phyloP scores from a whole-genome alignment of 2,329 filamentous ascomycete genomes.

The Cercospora janseana region DNA sequence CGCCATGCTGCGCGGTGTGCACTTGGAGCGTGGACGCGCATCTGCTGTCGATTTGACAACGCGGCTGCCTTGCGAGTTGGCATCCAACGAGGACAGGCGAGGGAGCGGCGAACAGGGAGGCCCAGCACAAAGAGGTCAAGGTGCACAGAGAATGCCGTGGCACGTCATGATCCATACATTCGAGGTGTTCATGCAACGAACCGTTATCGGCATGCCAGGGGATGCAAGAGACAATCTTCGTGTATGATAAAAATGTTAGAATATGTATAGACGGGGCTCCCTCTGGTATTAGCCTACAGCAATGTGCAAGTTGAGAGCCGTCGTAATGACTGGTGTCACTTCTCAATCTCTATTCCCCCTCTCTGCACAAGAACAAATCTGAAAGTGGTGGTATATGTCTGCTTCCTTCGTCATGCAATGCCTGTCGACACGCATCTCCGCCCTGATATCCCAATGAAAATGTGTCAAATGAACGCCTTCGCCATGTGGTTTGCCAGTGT shows the following conservation, averaged over 20 bases:
- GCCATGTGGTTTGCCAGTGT: slow-evolving; percentile 15
- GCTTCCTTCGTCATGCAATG: slow-evolving; percentile 7
- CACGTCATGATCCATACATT: no score
- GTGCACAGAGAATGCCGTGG: not conserved
- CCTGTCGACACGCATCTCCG: slow-evolving; percentile 10
- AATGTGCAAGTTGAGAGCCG: slow-evolving; percentile 13
- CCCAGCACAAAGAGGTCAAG: no score
- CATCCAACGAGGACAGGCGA: slow-evolving; percentile 9
- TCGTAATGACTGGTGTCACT: slow-evolving; percentile 14
- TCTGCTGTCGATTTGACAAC: not conserved
- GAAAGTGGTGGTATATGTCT: slow-evolving; percentile 12
- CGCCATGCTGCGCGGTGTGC: slow-evolving; percentile 22
- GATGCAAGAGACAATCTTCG: not conserved
- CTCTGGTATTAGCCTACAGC: slow-evolving; percentile 20
- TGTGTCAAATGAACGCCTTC: slow-evolving; percentile 19
- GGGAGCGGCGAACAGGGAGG: no score
- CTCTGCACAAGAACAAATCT: slow-evolving; percentile 6
- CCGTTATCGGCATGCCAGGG: not conserved
- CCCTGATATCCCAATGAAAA: slow-evolving; percentile 11
- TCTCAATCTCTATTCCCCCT: slow-evolving; percentile 6
- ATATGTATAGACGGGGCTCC: slow-evolving; percentile 4
- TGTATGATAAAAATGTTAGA: slow-evolving; percentile 3
- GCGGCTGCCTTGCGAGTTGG: not conserved
- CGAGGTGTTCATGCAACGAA: not conserved
- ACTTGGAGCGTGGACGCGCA: not conserved